Base-by-base conservation (phyloP, 2,329 filamentous ascomycete species). In the Pyrenophora graminea region DNA sequence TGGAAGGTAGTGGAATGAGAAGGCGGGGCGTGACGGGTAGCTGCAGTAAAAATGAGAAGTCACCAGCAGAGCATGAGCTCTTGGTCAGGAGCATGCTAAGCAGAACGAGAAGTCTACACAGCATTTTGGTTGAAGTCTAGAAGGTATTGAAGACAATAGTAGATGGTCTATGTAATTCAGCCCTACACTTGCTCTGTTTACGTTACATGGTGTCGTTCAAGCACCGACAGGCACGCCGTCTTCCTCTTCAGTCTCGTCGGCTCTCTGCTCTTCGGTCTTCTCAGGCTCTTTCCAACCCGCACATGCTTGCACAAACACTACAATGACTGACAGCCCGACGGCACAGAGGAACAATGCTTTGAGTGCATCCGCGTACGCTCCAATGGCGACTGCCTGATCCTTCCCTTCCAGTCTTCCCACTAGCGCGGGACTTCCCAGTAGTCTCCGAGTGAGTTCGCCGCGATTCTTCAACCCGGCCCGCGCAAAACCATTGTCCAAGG, bases 361-460 rank as follows among this genome's bases (percentile, higher is more conserved):
- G 17, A 86, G 60, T 0, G 79, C 82, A n/a, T 75, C 72, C 46
- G 80, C 76, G 62, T 86, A 87, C 1, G 79, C 79, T 10, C 69
- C 51, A 1, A 84, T 65, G 0, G 84, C 84, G 21, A 85, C 71
- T 7, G 73, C 68, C 34, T 70, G 77, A 53, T 85, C 81, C 6
- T 70, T 61, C 0, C 82, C 83, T 0, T 72, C 56, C 37, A 87
- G 59, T 9, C 63, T 65, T 25, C 72, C 68, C 0, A 85, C 83
- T 12, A 84, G 65, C 1, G 79, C 82, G 2, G 85, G 85, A 58
- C 81, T 84, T 0, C 84, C 85, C 8, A 86, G 62, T 10, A 87
- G 68, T 43, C 75, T 76, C n/a, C 80, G 73, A 1, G 85, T 75
- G 15, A 87, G 68, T 1, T 78, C 72, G 2, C 70, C 74, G 33